Evolutionary conservation across 768 basidiomycete genomes (phyloP), one percentile per base, ranked within the genome.

Genomic region (Mycena amicta): DNA sequence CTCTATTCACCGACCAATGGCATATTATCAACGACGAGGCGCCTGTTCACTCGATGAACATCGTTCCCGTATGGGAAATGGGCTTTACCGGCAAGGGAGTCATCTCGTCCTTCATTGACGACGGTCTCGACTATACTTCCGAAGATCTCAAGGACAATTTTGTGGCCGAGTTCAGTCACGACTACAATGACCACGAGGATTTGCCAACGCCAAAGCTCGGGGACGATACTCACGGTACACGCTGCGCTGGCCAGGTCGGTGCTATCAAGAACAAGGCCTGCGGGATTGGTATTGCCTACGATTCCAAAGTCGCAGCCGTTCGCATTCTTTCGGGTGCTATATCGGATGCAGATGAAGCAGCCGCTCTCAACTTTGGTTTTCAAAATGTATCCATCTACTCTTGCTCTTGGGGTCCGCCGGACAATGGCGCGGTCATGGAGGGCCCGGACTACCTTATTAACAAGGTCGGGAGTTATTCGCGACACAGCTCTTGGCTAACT

Each of bases 221-320:
- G 29, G 95, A 98, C 62, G 97, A 99, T 64, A 92, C 93, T 64
- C 97, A 99, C 68, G 97, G 97, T 8, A 99, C 97, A 0, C 91
- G 97, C 3, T 99, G 97, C 71, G 96, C 96, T 1, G 97, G 97
- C 29, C 96, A 98, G 73, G 86, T 99, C 46, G 95, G 92, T 20
- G 97, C 96, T 1, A 86, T 81, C 18, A 92, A 90, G 69, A 98
- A 98, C 75, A 86, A 88, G 56, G 90, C 90, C 3, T 99, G 97
- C 67, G 97, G 97, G 29, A 79, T 98, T 16, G 97, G 97, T 20
- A 89, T 99, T 54, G 93, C 97, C 5, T 95, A 97, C 70, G 78
- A 88, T 2, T 89, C 95, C 45, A 92, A 92, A 66, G 87, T 98
- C 61, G 92, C 97, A 27, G 97, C 95, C 22, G 83, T 98, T 43